phyloP scores from a whole-genome alignment of 2,329 filamentous ascomycete species.

The Exserohilum rostratum region DNA sequence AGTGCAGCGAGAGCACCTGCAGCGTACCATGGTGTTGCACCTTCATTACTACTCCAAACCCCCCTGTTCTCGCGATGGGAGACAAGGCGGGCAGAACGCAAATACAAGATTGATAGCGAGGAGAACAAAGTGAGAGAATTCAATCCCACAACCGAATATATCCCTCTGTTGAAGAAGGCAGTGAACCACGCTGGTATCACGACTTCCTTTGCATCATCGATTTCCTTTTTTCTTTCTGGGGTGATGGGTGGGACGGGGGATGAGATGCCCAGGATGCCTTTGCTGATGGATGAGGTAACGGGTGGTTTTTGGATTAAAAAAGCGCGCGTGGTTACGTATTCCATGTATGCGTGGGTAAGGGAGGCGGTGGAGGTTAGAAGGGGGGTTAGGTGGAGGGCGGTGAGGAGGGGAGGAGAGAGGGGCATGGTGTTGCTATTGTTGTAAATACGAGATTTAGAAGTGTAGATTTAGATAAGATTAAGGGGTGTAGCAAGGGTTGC shows the following conservation, averaged over 20 bases:
- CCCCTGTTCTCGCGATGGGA: neutral
- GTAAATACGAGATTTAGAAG: too few relatives aligned
- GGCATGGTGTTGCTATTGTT: too few relatives aligned
- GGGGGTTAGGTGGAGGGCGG: constrained; percentile 30
- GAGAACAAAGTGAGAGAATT: neutral
- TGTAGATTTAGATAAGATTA: too few relatives aligned
- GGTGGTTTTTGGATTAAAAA: constrained; percentile 23
- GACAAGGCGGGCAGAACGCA: neutral
- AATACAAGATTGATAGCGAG: neutral
- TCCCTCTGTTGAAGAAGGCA: neutral
- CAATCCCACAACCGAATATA: neutral
- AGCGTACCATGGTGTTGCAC: neutral
- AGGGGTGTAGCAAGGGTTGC: too few relatives aligned
- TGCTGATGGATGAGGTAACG: neutral
- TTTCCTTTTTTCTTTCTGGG: neutral
- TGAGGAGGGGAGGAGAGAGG: constrained; percentile 3
- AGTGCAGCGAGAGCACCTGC: neutral
- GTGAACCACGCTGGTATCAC: neutral
- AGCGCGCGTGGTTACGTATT: constrained; percentile 28
- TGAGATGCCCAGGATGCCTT: neutral
- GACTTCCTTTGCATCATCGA: neutral
- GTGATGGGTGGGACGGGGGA: neutral
- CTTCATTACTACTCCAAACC: too few relatives aligned
- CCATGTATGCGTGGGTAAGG: constrained; percentile 37
- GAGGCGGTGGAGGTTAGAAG: constrained; percentile 31